Base-by-base conservation (phyloP, 2,329 filamentous ascomycete genomes). In the Parastagonospora nodorum region DNA sequence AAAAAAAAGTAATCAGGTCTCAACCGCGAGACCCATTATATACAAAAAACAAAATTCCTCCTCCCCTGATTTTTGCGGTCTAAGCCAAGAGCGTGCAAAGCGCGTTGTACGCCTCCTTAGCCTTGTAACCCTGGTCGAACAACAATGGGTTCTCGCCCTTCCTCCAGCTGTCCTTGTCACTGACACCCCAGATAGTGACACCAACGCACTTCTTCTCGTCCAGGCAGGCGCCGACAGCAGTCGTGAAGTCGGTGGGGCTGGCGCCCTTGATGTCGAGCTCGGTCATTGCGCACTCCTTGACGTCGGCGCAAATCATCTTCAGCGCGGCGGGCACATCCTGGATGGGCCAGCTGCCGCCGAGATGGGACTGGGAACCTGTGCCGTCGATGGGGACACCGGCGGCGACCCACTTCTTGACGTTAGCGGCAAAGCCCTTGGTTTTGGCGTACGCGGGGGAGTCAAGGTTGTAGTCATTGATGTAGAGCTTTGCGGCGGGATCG, bases 401-500 rank as follows among this genome's bases (percentile, higher is more conserved):
- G 0, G 78, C 79, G 42, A 84, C 63, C 85, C 86, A 88, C 66
- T 84, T 81, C 64, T 82, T 82, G 58, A 90, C 87, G 63, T 85
- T 76, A 31, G 66, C 69, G 4, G 82, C 77, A 77, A 88, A 83
- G 40, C 74, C 78, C 12, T 71, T 75, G 4, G 78, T 78, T 77
- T 91, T 90, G 56, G 80, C 76, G 62, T 81, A 80, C 58, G 61
- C 79, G 14, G 85, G 79, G 37, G 72, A 77, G 74, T 88, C 87
- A 45, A 88, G 80, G 75, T 79, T 80, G 68, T 78, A 80, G 66
- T 91, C 88, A 73, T 91, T 92, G 75, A 90, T 88, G 77, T 89
- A 92, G 33, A 91, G 78, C 74, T 87, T 87, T 2, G 85, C 86
- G 48, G 73, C 63, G 2, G 88, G 86, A 68, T 90, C 88, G 11